A percentile compares a stretch with the other conserved stretches of the same genome.
Conservation (phyloP, 345 rosid genomes). For the Arabis hirsuta region DNA sequence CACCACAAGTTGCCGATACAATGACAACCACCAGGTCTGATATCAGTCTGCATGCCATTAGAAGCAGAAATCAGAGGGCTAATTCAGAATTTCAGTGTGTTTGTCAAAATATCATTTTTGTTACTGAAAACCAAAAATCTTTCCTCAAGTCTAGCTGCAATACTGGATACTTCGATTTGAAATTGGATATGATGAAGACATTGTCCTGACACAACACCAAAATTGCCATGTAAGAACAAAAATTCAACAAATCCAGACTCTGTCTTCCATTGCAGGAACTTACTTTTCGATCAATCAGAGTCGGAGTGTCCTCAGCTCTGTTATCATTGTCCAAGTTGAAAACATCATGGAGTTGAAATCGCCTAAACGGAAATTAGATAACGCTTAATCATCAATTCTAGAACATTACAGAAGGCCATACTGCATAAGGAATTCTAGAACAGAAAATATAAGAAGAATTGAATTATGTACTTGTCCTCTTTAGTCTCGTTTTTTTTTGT, state of each 20-base stretch:
- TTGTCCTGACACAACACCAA: slow-evolving; percentile 70
- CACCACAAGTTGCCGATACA: slow-evolving; percentile 98
- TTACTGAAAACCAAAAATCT: slow-evolving; percentile 23
- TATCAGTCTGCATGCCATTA: slow-evolving; percentile 67
- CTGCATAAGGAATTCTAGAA: slow-evolving; percentile 7
- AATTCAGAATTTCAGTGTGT: slow-evolving; percentile 10
- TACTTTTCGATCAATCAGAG: slow-evolving; percentile 89
- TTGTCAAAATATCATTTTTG: slow-evolving; percentile 17
- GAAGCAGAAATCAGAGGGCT: slow-evolving; percentile 24
- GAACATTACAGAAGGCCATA: slow-evolving; percentile 5
- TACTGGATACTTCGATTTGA: slow-evolving; percentile 90
- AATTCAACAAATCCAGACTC: slow-evolving; percentile 23
- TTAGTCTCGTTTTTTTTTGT: slow-evolving; percentile 83
- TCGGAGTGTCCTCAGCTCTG: slow-evolving; percentile 82
- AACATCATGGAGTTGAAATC: slow-evolving; percentile 80
- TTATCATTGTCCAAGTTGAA: slow-evolving; percentile 88
- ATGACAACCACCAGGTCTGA: slow-evolving; percentile 94
- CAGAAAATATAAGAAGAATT: slow-evolving; percentile 10
- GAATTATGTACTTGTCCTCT: slow-evolving; percentile 71
- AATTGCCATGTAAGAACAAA: slow-evolving; percentile 7
- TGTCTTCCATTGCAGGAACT: neutral
- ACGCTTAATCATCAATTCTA: neutral
- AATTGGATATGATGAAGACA: slow-evolving; percentile 92
- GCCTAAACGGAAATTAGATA: slow-evolving; percentile 46
- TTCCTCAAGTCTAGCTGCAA: slow-evolving; percentile 88